Conservation (phyloP, 83 land plant genomes). For the Diphasiastrum complanatum region DNA sequence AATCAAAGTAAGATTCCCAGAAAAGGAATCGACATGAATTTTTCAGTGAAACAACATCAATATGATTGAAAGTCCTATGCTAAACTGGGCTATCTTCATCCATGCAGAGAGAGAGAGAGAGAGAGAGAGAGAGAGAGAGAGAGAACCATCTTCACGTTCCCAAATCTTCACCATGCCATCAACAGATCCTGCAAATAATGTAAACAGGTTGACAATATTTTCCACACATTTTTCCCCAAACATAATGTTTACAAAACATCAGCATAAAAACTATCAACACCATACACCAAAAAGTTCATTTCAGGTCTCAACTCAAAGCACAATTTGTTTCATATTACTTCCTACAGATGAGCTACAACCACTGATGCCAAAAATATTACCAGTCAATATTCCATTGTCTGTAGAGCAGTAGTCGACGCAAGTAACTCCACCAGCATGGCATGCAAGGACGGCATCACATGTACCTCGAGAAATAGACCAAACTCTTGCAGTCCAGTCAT, state of each 20-base stretch:
- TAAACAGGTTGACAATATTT: background rate
- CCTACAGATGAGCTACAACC: background rate
- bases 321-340: too few species aligned
- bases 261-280: too few species aligned
- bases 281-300: background rate
- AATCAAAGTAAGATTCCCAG: too few species aligned
- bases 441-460: conserved; percentile 92
- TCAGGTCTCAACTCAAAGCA: too few species aligned
- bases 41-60: too few species aligned
- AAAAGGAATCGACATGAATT: too few species aligned
- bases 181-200: conserved; percentile 62
- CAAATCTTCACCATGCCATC: conserved; percentile 93
- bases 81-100: too few species aligned
- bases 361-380: conserved; percentile 25
- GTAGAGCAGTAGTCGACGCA: conserved; percentile 73
- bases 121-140: background rate
- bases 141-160: conserved; percentile 83
- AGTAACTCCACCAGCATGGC: conserved; percentile 86
- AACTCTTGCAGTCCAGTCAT: conserved; percentile 98
- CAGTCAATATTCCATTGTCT: conserved; percentile 92
- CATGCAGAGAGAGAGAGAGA: too few species aligned
- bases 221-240: too few species aligned
- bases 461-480: conserved; percentile 90
- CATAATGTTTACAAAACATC: too few species aligned
- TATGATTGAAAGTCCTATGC: too few species aligned